Evolutionary conservation across 306 rosid species (phyloP).

Genomic region (Vicia sativa): DNA sequence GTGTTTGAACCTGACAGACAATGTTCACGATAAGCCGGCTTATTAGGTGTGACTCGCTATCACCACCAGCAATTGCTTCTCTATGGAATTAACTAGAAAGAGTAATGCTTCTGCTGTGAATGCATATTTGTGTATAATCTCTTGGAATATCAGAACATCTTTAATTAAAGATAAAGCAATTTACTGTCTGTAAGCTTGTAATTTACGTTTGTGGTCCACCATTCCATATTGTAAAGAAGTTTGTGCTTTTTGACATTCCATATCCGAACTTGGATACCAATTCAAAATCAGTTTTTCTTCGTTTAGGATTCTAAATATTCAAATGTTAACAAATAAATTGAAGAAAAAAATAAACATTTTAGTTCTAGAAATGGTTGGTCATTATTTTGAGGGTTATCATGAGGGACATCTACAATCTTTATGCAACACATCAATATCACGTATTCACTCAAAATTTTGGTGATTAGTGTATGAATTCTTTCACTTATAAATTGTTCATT

Average conservation of each 20-base stretch:
- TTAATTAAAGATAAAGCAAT: constrained; percentile 34
- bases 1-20: constrained; percentile 47
- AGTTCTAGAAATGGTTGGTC: no score
- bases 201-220: constrained; percentile 5
- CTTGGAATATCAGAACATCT: constrained; percentile 38
- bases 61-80: constrained; percentile 35
- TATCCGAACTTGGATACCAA: no score
- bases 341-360: no score
- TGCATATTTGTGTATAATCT: constrained; percentile 51
- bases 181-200: constrained; percentile 37
- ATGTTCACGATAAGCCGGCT: constrained; percentile 31
- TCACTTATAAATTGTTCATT: no score
- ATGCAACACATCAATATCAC: no score
- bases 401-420: no score
- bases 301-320: no score
- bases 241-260: constrained; percentile 30
- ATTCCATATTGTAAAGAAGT: constrained; percentile 38
- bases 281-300: no score
- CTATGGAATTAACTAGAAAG: constrained; percentile 39
- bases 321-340: no score
- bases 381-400: no score
- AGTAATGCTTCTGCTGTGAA: constrained; percentile 40
- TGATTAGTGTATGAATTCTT: no score
- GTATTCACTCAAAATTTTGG: no score
- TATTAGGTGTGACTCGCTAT: constrained; percentile 34